A percentile compares a stretch with the other conserved stretches of the same genome.
These are phyloP conservation scores for Rachicladosporium sp. DNA, from an alignment of 2,329 filamentous ascomycete genomes.

Conservation along the genomic window DNA sequence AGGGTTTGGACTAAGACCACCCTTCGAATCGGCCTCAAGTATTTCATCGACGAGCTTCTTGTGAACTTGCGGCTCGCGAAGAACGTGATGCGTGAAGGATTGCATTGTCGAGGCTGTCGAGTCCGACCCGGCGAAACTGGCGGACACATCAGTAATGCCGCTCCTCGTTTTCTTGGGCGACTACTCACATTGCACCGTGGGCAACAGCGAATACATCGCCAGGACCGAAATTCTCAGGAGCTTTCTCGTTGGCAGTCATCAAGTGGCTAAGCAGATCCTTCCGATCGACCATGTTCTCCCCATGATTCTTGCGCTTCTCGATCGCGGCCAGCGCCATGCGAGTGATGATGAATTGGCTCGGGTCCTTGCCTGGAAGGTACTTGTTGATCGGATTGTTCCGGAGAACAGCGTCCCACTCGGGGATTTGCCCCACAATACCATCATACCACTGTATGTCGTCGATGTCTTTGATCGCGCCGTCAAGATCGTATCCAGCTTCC, in stretches of 20 bases:
- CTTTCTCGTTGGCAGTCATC: slow-evolving; percentile 34
- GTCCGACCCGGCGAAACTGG: slow-evolving; percentile 63
- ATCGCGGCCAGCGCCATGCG: slow-evolving; percentile 42
- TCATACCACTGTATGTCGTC: slow-evolving; percentile 52
- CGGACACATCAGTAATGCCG: slow-evolving; percentile 54
- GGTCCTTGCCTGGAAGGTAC: slow-evolving; percentile 32
- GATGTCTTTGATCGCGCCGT: slow-evolving; percentile 45
- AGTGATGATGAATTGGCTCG: slow-evolving; percentile 38
- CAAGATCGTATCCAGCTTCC: slow-evolving; percentile 61
- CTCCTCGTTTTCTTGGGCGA: slow-evolving; percentile 38
- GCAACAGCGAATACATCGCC: slow-evolving; percentile 46
- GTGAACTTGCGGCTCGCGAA: slow-evolving; percentile 49
- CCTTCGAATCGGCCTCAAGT: slow-evolving; percentile 45
- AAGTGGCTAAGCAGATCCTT: slow-evolving; percentile 49
- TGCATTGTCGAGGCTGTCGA: slow-evolving; percentile 65
- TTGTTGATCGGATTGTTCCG: slow-evolving; percentile 48
- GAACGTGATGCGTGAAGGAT: slow-evolving; percentile 60
- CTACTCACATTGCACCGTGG: slow-evolving; percentile 46
- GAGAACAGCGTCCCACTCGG: slow-evolving; percentile 49
- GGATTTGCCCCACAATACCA: slow-evolving; percentile 70
- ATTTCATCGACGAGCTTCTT: slow-evolving; percentile 48
- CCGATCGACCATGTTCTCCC: slow-evolving; percentile 35
- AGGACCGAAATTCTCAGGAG: slow-evolving; percentile 24
- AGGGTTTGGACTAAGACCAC: slow-evolving; percentile 53
- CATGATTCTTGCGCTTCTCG: slow-evolving; percentile 31